Percentiles rank a stretch among this genome's conserved stretches.
phyloP scores from a whole-genome alignment of 257 asterid species.

The Gynochthodes officinalis region DNA sequence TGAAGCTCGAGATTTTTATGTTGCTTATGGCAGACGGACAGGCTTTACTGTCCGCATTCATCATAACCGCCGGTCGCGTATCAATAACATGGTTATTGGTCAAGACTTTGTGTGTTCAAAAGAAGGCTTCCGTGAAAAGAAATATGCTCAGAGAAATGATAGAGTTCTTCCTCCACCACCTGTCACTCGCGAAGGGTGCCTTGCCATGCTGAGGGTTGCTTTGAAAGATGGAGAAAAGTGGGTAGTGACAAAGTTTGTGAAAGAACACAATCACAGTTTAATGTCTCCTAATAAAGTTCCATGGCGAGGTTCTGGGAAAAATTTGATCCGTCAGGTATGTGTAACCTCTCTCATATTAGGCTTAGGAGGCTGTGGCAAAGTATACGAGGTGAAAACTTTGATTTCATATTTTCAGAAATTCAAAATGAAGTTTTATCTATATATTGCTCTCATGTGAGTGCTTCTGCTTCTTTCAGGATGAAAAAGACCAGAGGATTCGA shows the following conservation, averaged over 20 bases:
- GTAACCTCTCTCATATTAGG: background rate
- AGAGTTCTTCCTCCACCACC: slow-evolving; percentile 31
- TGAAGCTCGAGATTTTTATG: slow-evolving; percentile 24
- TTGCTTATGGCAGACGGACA: slow-evolving; percentile 21
- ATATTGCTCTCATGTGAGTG: background rate
- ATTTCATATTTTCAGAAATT: background rate
- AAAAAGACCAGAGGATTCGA: slow-evolving; percentile 25
- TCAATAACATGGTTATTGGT: slow-evolving; percentile 27
- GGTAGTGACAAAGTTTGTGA: slow-evolving; percentile 29
- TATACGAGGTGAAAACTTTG: background rate
- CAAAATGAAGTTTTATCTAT: background rate
- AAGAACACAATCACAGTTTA: slow-evolving; percentile 29
- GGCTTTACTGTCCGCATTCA: slow-evolving; percentile 26
- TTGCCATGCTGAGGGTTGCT: slow-evolving; percentile 28
- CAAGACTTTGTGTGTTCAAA: slow-evolving; percentile 32
- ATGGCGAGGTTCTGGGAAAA: slow-evolving; percentile 23
- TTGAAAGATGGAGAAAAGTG: slow-evolving; percentile 25
- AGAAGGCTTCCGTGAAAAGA: slow-evolving; percentile 29
- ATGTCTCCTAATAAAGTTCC: slow-evolving; percentile 30
- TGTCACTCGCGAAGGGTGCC: slow-evolving; percentile 26
- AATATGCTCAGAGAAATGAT: slow-evolving; percentile 19
- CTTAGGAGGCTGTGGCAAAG: background rate
- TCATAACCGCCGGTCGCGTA: slow-evolving; percentile 25
- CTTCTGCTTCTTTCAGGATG: slow-evolving; percentile 19
- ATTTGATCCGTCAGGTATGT: slow-evolving; percentile 16